A percentile compares a stretch with the other conserved stretches of the same genome.
Conservation (phyloP, 805 yeast species). For the Cyberlindnera sargentensis region DNA sequence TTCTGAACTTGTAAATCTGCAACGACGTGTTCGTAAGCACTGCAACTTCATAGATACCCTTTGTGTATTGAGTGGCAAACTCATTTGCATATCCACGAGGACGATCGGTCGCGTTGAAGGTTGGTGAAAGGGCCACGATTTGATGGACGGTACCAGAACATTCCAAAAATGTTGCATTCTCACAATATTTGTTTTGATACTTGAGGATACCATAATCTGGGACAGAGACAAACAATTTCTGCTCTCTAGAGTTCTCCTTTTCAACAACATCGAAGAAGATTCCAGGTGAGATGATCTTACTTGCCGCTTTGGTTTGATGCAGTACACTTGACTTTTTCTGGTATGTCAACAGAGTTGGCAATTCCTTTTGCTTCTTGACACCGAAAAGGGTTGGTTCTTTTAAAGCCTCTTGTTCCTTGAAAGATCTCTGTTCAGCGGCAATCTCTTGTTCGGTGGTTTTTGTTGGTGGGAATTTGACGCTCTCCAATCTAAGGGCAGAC, state of each 20-base stretch:
- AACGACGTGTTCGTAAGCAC: constrained; percentile 76
- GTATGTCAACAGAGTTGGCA: constrained; percentile 33
- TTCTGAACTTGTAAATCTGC: constrained; percentile 66
- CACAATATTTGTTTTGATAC: constrained; percentile 62
- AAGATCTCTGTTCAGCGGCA: constrained; percentile 16
- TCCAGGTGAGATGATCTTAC: constrained; percentile 77
- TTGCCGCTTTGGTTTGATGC: constrained; percentile 48
- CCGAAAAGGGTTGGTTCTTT: constrained; percentile 17
- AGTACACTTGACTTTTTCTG: constrained; percentile 51
- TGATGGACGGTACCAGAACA: constrained; percentile 60
- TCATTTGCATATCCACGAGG: constrained; percentile 83
- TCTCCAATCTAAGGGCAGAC: constrained; percentile 36
- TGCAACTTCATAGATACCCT: constrained; percentile 64
- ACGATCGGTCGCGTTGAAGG: constrained; percentile 62
- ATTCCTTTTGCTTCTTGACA: constrained; percentile 20
- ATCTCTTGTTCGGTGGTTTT: constrained; percentile 30
- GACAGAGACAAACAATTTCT: constrained; percentile 62
- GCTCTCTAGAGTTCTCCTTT: constrained; percentile 20
- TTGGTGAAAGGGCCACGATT: constrained; percentile 64
- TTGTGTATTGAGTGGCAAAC: constrained; percentile 78
- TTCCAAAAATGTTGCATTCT: constrained; percentile 72
- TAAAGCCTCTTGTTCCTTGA: constrained; percentile 25
- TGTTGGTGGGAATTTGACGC: constrained; percentile 63
- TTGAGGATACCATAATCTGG: constrained; percentile 83
- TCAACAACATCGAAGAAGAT: constrained; percentile 63